A percentile compares a stretch with the other conserved stretches of the same genome.
Conservation (phyloP, 441 rosid genomes). For the Pelargonium australe region DNA sequence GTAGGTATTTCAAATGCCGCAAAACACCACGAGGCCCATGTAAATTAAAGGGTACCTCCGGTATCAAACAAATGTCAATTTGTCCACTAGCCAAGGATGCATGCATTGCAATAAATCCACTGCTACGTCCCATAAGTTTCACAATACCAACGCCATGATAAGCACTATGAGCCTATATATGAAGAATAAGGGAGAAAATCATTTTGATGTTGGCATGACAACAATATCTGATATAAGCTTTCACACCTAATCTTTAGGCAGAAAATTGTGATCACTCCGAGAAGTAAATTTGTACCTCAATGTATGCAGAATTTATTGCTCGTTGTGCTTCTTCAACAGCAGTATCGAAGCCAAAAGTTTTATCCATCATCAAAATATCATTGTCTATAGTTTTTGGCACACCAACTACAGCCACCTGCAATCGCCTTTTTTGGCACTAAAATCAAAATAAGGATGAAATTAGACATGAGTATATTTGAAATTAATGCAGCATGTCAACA, state of each 20-base stretch:
- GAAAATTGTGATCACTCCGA: neutral
- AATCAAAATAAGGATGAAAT: constrained; percentile 20
- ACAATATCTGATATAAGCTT: no score
- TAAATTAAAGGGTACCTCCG: constrained; percentile 86
- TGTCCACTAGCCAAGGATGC: constrained; percentile 96
- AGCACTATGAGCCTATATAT: constrained; percentile 81
- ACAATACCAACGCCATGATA: constrained; percentile 92
- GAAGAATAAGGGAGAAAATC: constrained; percentile 6
- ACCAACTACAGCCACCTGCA: constrained; percentile 85
- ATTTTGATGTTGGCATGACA: constrained; percentile 5
- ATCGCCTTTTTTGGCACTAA: constrained; percentile 65
- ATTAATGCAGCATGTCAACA: constrained; percentile 11
- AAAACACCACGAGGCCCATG: constrained; percentile 86
- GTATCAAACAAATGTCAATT: constrained; percentile 88
- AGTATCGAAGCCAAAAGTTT: constrained; percentile 95
- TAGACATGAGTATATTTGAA: neutral
- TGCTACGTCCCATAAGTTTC: constrained; percentile 95
- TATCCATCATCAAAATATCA: constrained; percentile 91
- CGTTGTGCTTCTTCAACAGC: constrained; percentile 98
- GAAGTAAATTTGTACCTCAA: constrained; percentile 51
- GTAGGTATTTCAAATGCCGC: constrained; percentile 71
- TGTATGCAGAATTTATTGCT: constrained; percentile 94
- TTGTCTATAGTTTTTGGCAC: constrained; percentile 97
- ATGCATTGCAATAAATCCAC: constrained; percentile 98
- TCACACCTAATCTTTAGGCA: neutral